Evolutionary conservation across 495 filamentous ascomycete species (phyloP).

Genomic region (Neurospora tetrasperma): DNA sequence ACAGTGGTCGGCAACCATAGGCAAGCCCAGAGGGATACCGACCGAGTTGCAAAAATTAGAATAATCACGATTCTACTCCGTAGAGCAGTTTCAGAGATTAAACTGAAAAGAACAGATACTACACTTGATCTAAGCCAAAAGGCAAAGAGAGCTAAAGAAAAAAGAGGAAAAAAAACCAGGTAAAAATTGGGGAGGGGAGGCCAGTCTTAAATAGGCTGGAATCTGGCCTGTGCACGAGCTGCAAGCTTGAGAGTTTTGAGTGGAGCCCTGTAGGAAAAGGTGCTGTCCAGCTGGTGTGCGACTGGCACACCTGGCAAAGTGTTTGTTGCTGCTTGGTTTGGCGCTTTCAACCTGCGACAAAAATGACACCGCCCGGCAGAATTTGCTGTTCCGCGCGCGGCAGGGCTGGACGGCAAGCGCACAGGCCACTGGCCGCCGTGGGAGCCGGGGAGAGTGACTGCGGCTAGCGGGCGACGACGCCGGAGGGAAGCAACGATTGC

Average conservation of each 20-base stretch:
- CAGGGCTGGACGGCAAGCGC: background rate
- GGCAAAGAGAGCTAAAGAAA: slow-evolving; percentile 44
- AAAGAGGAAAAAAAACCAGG: slow-evolving; percentile 21
- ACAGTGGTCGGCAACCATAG: slow-evolving; percentile 17
- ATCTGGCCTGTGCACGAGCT: slow-evolving; percentile 17
- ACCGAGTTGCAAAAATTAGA: no score
- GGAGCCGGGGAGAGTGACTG: background rate
- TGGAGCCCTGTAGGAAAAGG: background rate
- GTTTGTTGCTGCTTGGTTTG: background rate
- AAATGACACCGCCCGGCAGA: slow-evolving; percentile 12
- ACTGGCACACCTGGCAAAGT: background rate
- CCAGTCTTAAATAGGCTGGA: slow-evolving; percentile 14
- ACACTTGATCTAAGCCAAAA: slow-evolving; percentile 56
- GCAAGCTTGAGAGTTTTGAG: background rate
- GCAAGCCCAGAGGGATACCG: slow-evolving; percentile 38
- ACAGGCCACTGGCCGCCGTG: background rate
- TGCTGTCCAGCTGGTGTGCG: background rate
- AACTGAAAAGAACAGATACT: no score
- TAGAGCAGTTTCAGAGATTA: no score
- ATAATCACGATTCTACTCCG: no score
- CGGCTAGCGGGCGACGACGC: background rate
- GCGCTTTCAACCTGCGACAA: background rate
- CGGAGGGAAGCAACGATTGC: background rate
- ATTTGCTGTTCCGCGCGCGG: background rate
- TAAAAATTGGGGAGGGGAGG: slow-evolving; percentile 10